phyloP scores from a whole-genome alignment of 768 basidiomycete species.

The Mycena vulgaris region DNA sequence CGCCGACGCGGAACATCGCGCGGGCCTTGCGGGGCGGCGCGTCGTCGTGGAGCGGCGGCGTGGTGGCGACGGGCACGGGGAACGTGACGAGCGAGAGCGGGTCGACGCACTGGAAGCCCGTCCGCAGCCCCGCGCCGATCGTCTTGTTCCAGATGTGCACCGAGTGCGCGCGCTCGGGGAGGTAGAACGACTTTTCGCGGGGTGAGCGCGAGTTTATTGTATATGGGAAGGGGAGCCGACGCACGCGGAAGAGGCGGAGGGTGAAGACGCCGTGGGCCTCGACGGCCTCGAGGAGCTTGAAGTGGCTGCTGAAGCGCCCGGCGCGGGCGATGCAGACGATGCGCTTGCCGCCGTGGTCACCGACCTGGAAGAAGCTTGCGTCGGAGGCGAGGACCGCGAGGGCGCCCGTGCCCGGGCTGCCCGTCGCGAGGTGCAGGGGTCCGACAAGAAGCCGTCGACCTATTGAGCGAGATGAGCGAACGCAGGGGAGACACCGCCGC shows the following conservation, averaged over 20 bases:
- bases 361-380: slow-evolving; percentile 34
- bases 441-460: slow-evolving; percentile 26
- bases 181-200: slow-evolving; percentile 38
- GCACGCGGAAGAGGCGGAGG: slow-evolving; percentile 16
- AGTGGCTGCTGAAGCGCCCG: slow-evolving; percentile 35
- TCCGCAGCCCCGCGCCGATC: slow-evolving; percentile 28
- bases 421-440: slow-evolving; percentile 29
- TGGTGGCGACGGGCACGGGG: slow-evolving; percentile 31
- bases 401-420: slow-evolving; percentile 1
- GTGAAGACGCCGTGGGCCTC: neutral
- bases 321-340: slow-evolving; percentile 33
- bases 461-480: neutral
- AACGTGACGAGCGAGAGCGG: slow-evolving; percentile 33
- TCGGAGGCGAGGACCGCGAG: slow-evolving; percentile 20
- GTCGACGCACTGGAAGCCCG: slow-evolving; percentile 37
- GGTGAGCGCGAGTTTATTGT: neutral
- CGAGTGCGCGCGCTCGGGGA: slow-evolving; percentile 34
- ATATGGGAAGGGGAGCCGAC: neutral
- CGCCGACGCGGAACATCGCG: slow-evolving; percentile 36
- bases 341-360: slow-evolving; percentile 24
- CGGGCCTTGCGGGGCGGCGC: slow-evolving; percentile 22
- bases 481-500: neutral
- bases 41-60: slow-evolving; percentile 3
- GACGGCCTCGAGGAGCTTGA: slow-evolving; percentile 31
- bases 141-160: slow-evolving; percentile 39